Evolutionary conservation across 225 moss, liverwort and hornwort genomes (phyloP), one percentile per base, ranked within the genome.

Genomic region (Pleurozium schreberi): DNA sequence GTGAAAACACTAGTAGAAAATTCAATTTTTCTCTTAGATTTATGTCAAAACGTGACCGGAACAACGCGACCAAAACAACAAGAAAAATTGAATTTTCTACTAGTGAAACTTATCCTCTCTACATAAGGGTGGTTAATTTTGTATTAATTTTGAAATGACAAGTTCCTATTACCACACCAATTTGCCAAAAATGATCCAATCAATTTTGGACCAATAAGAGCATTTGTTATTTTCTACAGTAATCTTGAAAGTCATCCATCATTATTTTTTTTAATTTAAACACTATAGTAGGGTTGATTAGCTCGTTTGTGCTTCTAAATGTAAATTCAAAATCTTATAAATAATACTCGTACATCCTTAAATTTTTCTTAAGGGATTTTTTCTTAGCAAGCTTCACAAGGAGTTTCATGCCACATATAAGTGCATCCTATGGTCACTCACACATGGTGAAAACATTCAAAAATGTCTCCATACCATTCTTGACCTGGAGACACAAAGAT

Each of bases 381-480:
- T 79, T 7, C 2, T 11, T 0, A 10, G 0, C 0, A 26, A 26
- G 11, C 10, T 55, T n/a, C 1, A 26, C 7, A 78, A n/a, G 2
- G 26, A 78, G 2, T 1, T n/a, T 57, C n/a, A 57, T n/a, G 10
- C 17, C 5, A 4, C 1, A 38, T 38, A 23, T 23, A 38, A 75
- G 33, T 0, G 0, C 8, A 19, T 0, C 8, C 11, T 0, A 8
- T 0, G 0, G 47, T 20, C 3, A 34, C 14, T 23, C 14, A 34
- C 13, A 22, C 9, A 3, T 2, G 53, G 1, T 3, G 3, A 2
- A 15, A 23, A 5, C n/a, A n/a, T n/a, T n/a, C n/a, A n/a, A n/a
- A n/a, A n/a, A n/a, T n/a, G n/a, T n/a, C n/a, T n/a, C n/a, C n/a
- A n/a, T n/a, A n/a, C n/a, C n/a, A n/a, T n/a, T n/a, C n/a, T n/a